Percentiles rank a stretch among this genome's conserved stretches.
phyloP scores from a whole-genome alignment of 148 eudicot species.

The Silene latifolia region DNA sequence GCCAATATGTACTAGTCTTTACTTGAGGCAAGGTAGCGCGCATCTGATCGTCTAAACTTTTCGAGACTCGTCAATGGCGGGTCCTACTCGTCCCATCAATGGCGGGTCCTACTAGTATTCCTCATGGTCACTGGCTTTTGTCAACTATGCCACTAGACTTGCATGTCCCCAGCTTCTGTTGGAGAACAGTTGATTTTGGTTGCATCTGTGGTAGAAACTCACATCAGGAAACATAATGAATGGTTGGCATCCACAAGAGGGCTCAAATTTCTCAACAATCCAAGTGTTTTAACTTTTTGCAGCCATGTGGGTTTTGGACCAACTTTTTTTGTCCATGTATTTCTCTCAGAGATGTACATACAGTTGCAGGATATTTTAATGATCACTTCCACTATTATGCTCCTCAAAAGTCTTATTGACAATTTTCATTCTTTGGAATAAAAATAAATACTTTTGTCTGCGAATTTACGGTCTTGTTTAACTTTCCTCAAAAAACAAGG shows the following conservation, averaged over 20 bases:
- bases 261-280: background rate
- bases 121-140: background rate
- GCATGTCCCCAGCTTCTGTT: constrained; percentile 10
- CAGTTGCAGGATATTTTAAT: background rate
- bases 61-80: constrained; percentile 1
- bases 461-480: background rate
- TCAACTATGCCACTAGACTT: constrained; percentile 3
- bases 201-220: constrained; percentile 10
- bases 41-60: background rate
- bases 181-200: constrained; percentile 7
- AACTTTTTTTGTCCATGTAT: constrained; percentile 1
- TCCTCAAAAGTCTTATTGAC: background rate
- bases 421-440: background rate
- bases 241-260: background rate
- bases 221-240: background rate
- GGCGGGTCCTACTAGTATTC: constrained; percentile 1
- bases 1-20: background rate
- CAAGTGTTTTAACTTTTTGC: background rate
- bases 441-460: background rate
- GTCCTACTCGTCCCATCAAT: constrained; percentile 7
- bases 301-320: constrained; percentile 10
- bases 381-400: background rate
- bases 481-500: background rate
- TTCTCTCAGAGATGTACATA: background rate
- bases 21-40: background rate